Conservation (phyloP, 179 eudicot species). For the Carnegiea gigantea region DNA sequence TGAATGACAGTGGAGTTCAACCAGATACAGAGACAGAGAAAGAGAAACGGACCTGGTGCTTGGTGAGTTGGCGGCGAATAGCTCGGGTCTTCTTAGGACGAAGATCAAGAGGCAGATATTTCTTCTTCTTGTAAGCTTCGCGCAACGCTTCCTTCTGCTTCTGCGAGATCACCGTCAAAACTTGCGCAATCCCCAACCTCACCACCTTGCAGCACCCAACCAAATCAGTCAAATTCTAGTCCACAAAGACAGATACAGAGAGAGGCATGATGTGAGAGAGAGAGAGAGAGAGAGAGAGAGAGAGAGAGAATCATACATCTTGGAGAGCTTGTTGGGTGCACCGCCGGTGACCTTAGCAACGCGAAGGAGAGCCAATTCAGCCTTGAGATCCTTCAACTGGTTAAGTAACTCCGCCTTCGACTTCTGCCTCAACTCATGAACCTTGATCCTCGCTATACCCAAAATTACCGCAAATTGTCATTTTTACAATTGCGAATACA, state of each 20-base stretch:
- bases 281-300: background rate
- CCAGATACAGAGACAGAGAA: background rate
- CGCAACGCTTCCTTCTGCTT: slow-evolving; percentile 66
- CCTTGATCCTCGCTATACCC: slow-evolving; percentile 63
- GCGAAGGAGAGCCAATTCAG: slow-evolving; percentile 75
- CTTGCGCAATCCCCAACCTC: slow-evolving; percentile 79
- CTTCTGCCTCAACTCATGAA: slow-evolving; percentile 76
- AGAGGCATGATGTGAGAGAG: no score
- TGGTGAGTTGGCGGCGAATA: slow-evolving; percentile 73
- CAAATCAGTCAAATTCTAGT: background rate
- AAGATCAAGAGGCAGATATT: slow-evolving; percentile 72
- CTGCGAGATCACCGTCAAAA: slow-evolving; percentile 70
- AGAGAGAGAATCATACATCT: slow-evolving; percentile 42
- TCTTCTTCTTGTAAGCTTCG: slow-evolving; percentile 73
- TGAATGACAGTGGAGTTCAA: background rate
- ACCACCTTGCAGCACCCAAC: slow-evolving; percentile 56
- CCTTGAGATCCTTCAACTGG: slow-evolving; percentile 72
- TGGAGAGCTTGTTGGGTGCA: slow-evolving; percentile 89
- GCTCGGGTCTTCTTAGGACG: slow-evolving; percentile 93
- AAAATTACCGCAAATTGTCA: no score
- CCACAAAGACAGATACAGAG: background rate
- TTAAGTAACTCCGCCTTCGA: slow-evolving; percentile 51
- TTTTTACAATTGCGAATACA: background rate
- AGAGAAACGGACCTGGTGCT: slow-evolving; percentile 54
- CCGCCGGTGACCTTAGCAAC: slow-evolving; percentile 92